Conservation (phyloP, 345 rosid species). For the Gossypium stocksii region DNA sequence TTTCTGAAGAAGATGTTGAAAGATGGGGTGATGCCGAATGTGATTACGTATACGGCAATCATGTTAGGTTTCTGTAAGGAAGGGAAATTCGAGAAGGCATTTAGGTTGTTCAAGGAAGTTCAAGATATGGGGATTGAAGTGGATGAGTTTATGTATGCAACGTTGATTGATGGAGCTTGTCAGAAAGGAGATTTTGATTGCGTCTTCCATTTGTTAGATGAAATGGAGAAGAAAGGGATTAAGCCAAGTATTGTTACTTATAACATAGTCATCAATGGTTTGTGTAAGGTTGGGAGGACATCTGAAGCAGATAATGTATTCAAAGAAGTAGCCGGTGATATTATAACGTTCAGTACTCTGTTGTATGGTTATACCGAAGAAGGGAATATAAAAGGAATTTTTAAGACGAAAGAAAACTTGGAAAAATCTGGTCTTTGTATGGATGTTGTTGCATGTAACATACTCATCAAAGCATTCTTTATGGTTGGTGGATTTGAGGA, state of each 20-base stretch:
- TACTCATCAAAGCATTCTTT: conserved; percentile 63
- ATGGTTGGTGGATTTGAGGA: conserved; percentile 74
- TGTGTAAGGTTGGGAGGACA: conserved; percentile 66
- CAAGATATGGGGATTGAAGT: conserved; percentile 41
- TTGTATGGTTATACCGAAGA: conserved; percentile 61
- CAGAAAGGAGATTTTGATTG: conserved; percentile 46
- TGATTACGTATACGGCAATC: conserved; percentile 51
- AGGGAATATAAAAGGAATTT: conserved; percentile 44
- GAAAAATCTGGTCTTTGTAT: conserved; percentile 43
- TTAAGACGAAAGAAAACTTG: conserved; percentile 47
- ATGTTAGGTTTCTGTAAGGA: conserved; percentile 58
- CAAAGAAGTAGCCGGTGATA: conserved; percentile 53
- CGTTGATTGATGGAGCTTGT: conserved; percentile 70
- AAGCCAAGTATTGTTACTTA: conserved; percentile 49
- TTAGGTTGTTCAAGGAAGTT: conserved; percentile 46
- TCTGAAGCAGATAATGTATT: conserved; percentile 62
- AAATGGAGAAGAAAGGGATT: conserved; percentile 70
- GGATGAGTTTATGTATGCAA: conserved; percentile 68
- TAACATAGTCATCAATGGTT: conserved; percentile 60
- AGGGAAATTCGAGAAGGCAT: conserved; percentile 61
- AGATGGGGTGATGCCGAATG: conserved; percentile 50
- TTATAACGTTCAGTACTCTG: conserved; percentile 55
- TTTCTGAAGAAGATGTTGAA: conserved; percentile 56
- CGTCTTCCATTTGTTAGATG: conserved; percentile 49
- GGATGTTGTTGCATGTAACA: conserved; percentile 72